Percentiles rank a stretch among this genome's conserved stretches.
These are phyloP conservation scores for Nemania bipapillata DNA, from an alignment of 2,329 filamentous ascomycete genomes.

Conservation along the genomic window DNA sequence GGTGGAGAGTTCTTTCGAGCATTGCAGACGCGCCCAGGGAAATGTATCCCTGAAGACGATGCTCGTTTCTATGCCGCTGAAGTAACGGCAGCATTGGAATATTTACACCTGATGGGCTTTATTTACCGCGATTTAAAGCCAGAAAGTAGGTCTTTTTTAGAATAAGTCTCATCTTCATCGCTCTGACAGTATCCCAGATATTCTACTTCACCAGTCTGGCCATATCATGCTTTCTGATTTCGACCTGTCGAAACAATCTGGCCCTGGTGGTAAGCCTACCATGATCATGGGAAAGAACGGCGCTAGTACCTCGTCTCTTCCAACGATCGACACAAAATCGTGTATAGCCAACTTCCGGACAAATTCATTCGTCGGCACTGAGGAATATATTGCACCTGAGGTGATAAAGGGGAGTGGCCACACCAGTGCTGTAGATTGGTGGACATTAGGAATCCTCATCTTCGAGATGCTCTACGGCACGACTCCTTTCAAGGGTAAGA, in stretches of 20 bases:
- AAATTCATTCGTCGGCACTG: conserved; percentile 97
- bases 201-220: conserved; percentile 96
- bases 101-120: conserved; percentile 98
- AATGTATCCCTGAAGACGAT: conserved; percentile 96
- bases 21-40: conserved; percentile 93
- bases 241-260: conserved; percentile 97
- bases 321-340: conserved; percentile 98
- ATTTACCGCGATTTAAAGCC: conserved; percentile 98
- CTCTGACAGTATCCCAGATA: conserved; percentile 71
- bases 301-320: conserved; percentile 83
- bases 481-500: conserved; percentile 99
- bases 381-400: conserved; percentile 98
- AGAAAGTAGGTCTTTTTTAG: conserved; percentile 75
- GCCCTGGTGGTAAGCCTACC: conserved; percentile 91
- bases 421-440: conserved; percentile 98
- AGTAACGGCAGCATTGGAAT: conserved; percentile 94
- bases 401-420: conserved; percentile 99
- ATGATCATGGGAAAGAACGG: conserved; percentile 96
- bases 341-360: conserved; percentile 98
- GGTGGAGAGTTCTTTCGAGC: conserved; percentile 98
- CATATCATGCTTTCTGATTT: conserved; percentile 99
- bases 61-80: conserved; percentile 97
- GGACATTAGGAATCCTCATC: conserved; percentile 95
- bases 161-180: not conserved
- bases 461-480: conserved; percentile 99